These are phyloP conservation scores for Leccinum rimulosum DNA, from an alignment of 768 basidiomycete genomes.

Conservation along the genomic window DNA sequence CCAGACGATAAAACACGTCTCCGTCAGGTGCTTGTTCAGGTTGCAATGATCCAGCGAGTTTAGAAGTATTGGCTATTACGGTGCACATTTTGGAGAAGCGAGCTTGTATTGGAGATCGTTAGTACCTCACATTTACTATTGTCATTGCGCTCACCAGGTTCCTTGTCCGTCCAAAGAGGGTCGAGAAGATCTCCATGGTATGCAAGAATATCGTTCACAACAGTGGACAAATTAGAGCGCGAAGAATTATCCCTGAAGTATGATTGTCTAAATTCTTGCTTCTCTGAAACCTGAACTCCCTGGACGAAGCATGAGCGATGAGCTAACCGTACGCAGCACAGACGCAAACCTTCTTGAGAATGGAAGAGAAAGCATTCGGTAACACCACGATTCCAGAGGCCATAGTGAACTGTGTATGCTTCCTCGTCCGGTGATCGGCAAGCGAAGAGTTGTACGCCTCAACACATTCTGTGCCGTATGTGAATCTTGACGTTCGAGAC, in stretches of 20 bases:
- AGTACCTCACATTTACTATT: neutral
- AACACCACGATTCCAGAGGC: conserved; percentile 30
- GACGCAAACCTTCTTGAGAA: conserved; percentile 31
- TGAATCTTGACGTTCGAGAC: conserved; percentile 40
- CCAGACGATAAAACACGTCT: conserved; percentile 14
- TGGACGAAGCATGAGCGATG: neutral
- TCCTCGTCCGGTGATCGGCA: conserved; percentile 38
- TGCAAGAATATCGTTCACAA: conserved; percentile 3
- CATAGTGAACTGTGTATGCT: conserved; percentile 14
- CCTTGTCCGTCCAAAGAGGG: conserved; percentile 14
- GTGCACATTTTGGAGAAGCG: conserved; percentile 13
- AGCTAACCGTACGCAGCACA: neutral
- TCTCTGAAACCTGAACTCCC: conserved; percentile 19
- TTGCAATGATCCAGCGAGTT: neutral
- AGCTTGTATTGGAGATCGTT: neutral
- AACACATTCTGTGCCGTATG: conserved; percentile 35
- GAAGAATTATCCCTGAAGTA: neutral
- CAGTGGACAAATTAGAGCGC: neutral
- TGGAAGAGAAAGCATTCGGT: conserved; percentile 35
- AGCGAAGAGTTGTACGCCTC: conserved; percentile 24
- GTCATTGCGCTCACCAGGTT: conserved; percentile 8
- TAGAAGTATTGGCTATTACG: conserved; percentile 12
- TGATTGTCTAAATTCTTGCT: conserved; percentile 15
- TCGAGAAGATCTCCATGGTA: conserved; percentile 11
- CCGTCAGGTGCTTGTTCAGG: neutral